A percentile compares a stretch with the other conserved stretches of the same genome.
These are phyloP conservation scores for Pulicaria dysenterica DNA, from an alignment of 129 eudicot genomes.

Conservation along the genomic window DNA sequence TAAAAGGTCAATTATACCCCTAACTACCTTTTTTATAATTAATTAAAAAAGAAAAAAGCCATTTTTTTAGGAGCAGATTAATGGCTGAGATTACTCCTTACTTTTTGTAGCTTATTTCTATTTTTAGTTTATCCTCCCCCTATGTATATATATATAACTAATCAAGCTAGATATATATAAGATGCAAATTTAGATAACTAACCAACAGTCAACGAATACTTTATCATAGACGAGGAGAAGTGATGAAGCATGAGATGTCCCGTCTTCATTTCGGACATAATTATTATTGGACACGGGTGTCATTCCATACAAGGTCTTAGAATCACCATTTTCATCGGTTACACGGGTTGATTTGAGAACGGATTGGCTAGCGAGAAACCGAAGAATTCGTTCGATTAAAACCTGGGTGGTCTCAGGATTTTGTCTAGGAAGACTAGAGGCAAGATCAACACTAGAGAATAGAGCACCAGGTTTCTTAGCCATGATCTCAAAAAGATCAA, in stretches of 20 bases:
- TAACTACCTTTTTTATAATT: no score
- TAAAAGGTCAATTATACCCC: no score
- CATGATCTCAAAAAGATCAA: constrained; percentile 42
- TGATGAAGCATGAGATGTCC: constrained; percentile 19
- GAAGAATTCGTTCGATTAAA: constrained; percentile 50
- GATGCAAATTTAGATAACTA: constrained; percentile 19
- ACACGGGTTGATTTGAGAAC: constrained; percentile 33
- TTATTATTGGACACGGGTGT: constrained; percentile 31
- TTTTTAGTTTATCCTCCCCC: no score
- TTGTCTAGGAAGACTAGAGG: constrained; percentile 27
- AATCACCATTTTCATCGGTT: constrained; percentile 22
- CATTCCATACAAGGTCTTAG: constrained; percentile 38
- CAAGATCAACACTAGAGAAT: constrained; percentile 40
- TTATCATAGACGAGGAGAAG: constrained; percentile 22
- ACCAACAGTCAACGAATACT: constrained; percentile 32
- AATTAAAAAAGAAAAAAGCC: no score
- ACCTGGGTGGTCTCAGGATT: constrained; percentile 38
- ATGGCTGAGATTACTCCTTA: no score
- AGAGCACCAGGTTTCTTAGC: constrained; percentile 28
- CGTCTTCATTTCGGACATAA: constrained; percentile 29
- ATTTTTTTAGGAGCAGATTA: no score
- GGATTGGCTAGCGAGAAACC: constrained; percentile 44
- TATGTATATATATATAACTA: neutral
- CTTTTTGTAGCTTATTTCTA: no score
- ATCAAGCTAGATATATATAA: neutral